These are phyloP conservation scores for Crataegus laevigata DNA, from an alignment of 306 rosid genomes.

Conservation along the genomic window DNA sequence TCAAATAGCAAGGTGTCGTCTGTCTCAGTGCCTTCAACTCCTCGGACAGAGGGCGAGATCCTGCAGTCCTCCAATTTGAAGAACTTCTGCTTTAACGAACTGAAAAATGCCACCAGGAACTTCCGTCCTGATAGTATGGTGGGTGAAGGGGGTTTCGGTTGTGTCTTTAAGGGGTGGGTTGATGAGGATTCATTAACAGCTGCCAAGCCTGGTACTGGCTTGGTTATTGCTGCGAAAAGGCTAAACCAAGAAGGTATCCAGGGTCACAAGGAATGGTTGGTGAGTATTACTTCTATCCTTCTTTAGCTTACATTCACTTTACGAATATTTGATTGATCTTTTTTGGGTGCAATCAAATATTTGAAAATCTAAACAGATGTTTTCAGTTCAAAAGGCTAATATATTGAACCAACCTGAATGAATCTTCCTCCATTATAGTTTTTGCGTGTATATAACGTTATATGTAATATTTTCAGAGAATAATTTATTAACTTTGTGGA, in stretches of 20 bases:
- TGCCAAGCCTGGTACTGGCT: constrained; percentile 77
- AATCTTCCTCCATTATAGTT: constrained; percentile 1
- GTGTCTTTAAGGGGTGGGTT: constrained; percentile 90
- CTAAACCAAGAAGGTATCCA: constrained; percentile 93
- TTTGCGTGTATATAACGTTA: constrained; percentile 4
- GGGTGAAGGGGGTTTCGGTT: constrained; percentile 96
- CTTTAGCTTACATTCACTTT: background rate
- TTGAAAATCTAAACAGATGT: background rate
- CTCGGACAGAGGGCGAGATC: constrained; percentile 91
- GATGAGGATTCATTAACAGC: constrained; percentile 74
- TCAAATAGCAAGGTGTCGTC: constrained; percentile 54
- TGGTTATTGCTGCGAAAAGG: constrained; percentile 86
- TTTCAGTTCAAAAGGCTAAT: background rate
- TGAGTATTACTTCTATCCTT: constrained; percentile 38
- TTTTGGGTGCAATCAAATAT: background rate
- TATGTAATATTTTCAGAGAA: constrained; percentile 4
- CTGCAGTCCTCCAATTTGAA: constrained; percentile 72
- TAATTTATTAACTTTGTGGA: constrained; percentile 17
- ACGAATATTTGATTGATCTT: background rate
- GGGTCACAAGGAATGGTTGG: constrained; percentile 99
- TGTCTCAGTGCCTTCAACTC: constrained; percentile 53
- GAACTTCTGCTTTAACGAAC: constrained; percentile 62
- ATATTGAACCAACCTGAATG: background rate
- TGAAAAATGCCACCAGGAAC: constrained; percentile 80
- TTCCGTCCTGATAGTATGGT: constrained; percentile 96